Conservation (phyloP, 176 grass and related monocot species). For the Cenchrus americanus region DNA sequence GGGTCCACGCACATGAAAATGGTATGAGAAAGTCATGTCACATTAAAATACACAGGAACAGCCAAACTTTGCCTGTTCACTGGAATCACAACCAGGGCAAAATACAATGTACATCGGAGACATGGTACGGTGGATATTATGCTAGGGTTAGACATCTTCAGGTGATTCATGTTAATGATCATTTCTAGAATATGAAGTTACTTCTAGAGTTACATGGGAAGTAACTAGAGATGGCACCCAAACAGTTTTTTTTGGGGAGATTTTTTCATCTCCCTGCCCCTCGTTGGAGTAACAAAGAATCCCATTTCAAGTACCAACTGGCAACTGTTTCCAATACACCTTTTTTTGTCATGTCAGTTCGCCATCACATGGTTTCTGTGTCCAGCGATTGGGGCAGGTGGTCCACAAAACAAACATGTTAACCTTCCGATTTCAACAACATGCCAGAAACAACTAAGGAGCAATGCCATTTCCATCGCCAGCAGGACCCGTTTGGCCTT, state of each 20-base stretch:
- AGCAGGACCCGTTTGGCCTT: constrained; percentile 44
- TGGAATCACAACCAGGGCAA: neutral
- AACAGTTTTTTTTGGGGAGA: neutral
- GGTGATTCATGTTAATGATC: constrained; percentile 22
- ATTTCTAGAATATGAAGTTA: constrained; percentile 33
- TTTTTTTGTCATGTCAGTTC: neutral
- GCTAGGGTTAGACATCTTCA: constrained; percentile 27
- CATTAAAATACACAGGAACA: constrained; percentile 25
- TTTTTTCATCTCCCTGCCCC: neutral
- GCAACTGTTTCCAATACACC: neutral
- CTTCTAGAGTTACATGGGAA: constrained; percentile 44
- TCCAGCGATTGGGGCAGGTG: constrained; percentile 24
- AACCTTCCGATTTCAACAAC: constrained; percentile 32
- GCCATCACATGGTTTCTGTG: constrained; percentile 25
- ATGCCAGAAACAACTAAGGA: constrained; percentile 29
- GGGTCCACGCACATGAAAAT: neutral
- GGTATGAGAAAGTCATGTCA: neutral
- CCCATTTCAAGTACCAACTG: neutral
- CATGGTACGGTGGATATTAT: neutral
- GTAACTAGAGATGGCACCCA: neutral
- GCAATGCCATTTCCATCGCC: constrained; percentile 49
- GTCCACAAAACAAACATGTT: constrained; percentile 27
- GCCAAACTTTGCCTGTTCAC: neutral
- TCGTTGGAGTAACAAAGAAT: neutral
- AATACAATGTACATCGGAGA: neutral